Evolutionary conservation across 1,284 basidiomycete species (phyloP), one percentile per base, ranked within the genome.

Genomic region (Trametes hirsuta): DNA sequence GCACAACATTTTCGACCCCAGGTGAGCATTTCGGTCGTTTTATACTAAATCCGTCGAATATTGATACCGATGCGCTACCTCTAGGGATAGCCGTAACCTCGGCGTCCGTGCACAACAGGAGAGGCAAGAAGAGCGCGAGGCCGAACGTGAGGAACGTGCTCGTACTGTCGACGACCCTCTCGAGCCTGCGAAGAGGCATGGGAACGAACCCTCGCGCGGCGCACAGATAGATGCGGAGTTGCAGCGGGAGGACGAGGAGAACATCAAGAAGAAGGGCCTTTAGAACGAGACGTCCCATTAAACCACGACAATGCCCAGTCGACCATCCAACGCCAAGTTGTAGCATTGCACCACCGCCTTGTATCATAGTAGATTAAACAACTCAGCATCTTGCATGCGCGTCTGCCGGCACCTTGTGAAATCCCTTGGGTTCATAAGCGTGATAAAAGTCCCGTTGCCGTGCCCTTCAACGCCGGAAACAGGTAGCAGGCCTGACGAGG

Each of bases 181-280:
- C 1, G 67, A 66, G 48, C 67, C 67, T 44, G 69, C 69, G 14
- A 24, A 52, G 50, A 62, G 55, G n/a, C 66, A 69, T 10, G 67
- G 69, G 1, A 45, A 70, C 39, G 39, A 69, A 56, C 66, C 69
- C 0, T 70, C 69, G 21, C 55, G 69, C 10, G 69, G 69, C 4
- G 69, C 69, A 14, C 57, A 70, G 49, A 50, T 70, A n/a, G 69
- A 70, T 35, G 69, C 69, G 0, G 66, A 69, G 40, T 25, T 70
- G n/a, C 66, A 68, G 55, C 44, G 48, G 37, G 67, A 69, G 50
- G 69, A 70, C 39, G 69, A 68, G 54, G 69, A 66, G 56, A 42
- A n/a, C 35, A 15, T 67, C 47, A 52, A 30, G 49, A 64, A 64
- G 61, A 70, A 68, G 58, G 69, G 64, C 4, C 51, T 59, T 9